Evolutionary conservation across 345 rosid species (phyloP).

Genomic region (Carallia brachiata): DNA sequence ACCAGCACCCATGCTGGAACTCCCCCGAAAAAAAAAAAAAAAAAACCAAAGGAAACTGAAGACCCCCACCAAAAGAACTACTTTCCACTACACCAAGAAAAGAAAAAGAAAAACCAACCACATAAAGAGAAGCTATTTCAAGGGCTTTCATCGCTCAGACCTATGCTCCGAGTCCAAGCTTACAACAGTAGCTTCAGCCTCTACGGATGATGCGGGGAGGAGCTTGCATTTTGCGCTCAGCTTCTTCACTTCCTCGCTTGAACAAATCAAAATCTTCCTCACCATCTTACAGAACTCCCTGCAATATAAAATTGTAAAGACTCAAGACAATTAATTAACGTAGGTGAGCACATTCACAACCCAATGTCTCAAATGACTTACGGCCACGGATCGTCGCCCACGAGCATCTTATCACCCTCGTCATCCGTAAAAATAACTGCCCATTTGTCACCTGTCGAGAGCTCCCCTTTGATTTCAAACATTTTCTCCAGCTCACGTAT

Average conservation of each 20-base stretch:
- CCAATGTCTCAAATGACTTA: slow-evolving; percentile 38
- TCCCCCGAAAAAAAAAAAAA: background rate
- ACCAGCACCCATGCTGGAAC: background rate
- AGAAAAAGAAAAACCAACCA: background rate
- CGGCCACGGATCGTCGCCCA: slow-evolving; percentile 97
- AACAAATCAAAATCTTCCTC: slow-evolving; percentile 72
- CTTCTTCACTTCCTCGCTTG: slow-evolving; percentile 78
- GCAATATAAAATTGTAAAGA: slow-evolving; percentile 17
- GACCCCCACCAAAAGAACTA: background rate
- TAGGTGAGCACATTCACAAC: background rate
- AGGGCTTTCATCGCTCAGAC: slow-evolving; percentile 19
- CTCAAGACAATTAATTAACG: background rate
- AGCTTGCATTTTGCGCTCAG: slow-evolving; percentile 53
- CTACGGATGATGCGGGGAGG: slow-evolving; percentile 43
- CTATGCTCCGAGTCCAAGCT: slow-evolving; percentile 48
- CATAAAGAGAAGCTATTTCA: slow-evolving; percentile 5
- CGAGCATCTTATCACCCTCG: slow-evolving; percentile 95
- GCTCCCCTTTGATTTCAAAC: slow-evolving; percentile 75
- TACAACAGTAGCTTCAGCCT: slow-evolving; percentile 47
- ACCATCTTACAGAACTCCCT: slow-evolving; percentile 97
- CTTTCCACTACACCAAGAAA: slow-evolving; percentile 4
- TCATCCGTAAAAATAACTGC: slow-evolving; percentile 84
- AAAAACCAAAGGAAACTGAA: slow-evolving; percentile 23
- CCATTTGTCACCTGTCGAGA: slow-evolving; percentile 62
- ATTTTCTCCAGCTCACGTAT: slow-evolving; percentile 71